phyloP scores from a whole-genome alignment of 2,329 filamentous ascomycete genomes.

The Fusarium aywerte region DNA sequence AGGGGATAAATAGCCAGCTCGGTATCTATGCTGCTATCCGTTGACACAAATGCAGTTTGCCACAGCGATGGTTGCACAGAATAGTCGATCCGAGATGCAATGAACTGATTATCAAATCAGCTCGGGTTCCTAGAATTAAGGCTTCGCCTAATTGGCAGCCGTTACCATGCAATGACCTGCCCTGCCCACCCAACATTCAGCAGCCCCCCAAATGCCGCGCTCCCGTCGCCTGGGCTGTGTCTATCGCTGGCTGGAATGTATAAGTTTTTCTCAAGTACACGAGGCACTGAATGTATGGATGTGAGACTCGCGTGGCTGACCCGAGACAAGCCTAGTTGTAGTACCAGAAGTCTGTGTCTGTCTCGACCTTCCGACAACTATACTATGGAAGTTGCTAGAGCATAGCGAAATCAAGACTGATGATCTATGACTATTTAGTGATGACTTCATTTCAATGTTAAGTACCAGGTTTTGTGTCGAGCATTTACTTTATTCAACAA shows the following conservation, averaged over 20 bases:
- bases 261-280: constrained; percentile 6
- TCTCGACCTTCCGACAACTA: constrained; percentile 1
- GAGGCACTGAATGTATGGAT: background rate
- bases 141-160: constrained; percentile 3
- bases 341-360: constrained; percentile 3
- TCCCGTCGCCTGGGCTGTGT: constrained; percentile 6
- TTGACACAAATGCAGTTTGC: background rate
- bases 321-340: constrained; percentile 31
- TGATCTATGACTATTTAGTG: background rate
- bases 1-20: constrained; percentile 9
- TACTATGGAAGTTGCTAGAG: background rate
- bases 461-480: background rate
- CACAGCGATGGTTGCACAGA: constrained; percentile 3
- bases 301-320: constrained; percentile 36
- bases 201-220: constrained; percentile 6
- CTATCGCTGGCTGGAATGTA: constrained; percentile 16
- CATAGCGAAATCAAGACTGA: background rate
- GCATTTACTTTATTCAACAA: background rate
- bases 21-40: constrained; percentile 16
- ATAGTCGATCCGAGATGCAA: background rate
- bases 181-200: no score
- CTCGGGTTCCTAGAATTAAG: background rate
- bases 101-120: background rate
- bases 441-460: background rate
- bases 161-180: constrained; percentile 10